These are phyloP conservation scores for Penicillium manginii DNA, from an alignment of 495 filamentous ascomycete genomes.

Conservation along the genomic window DNA sequence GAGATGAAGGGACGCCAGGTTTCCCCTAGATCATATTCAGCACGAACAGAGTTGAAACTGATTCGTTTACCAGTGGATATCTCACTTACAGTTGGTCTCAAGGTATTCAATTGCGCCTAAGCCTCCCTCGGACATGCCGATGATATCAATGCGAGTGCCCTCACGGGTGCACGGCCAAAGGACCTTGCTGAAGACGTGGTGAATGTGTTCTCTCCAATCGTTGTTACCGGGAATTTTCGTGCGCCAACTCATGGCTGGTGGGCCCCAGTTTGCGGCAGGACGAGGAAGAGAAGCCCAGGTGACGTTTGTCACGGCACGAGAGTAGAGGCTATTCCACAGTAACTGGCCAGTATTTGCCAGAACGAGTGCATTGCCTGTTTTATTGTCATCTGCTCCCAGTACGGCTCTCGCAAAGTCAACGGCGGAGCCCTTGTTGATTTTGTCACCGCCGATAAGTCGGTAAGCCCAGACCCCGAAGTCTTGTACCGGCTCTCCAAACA, in stretches of 20 bases:
- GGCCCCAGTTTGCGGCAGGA: conserved; percentile 51
- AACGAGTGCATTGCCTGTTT: conserved; percentile 50
- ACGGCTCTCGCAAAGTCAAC: conserved; percentile 62
- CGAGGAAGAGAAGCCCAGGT: conserved; percentile 59
- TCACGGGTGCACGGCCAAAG: conserved; percentile 45
- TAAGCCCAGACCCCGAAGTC: conserved; percentile 77
- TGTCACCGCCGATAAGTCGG: conserved; percentile 60
- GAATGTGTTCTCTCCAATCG: conserved; percentile 57
- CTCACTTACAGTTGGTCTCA: conserved; percentile 54
- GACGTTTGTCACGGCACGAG: conserved; percentile 55
- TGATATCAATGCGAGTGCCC: conserved; percentile 61
- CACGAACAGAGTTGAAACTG: background rate
- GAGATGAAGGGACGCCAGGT: conserved; percentile 38
- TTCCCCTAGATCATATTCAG: conserved; percentile 31
- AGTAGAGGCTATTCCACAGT: conserved; percentile 64
- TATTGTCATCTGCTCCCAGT: conserved; percentile 17
- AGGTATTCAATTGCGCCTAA: conserved; percentile 58
- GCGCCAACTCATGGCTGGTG: conserved; percentile 34
- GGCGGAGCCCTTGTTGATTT: conserved; percentile 68
- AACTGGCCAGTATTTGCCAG: conserved; percentile 75
- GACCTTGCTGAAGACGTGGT: conserved; percentile 65
- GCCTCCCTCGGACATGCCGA: conserved; percentile 64
- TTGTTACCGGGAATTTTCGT: conserved; percentile 63
- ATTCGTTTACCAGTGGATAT: background rate
- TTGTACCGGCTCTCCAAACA: conserved; percentile 71